Conservation (phyloP, 305 asterid genomes). For the Plantago coronopus region DNA sequence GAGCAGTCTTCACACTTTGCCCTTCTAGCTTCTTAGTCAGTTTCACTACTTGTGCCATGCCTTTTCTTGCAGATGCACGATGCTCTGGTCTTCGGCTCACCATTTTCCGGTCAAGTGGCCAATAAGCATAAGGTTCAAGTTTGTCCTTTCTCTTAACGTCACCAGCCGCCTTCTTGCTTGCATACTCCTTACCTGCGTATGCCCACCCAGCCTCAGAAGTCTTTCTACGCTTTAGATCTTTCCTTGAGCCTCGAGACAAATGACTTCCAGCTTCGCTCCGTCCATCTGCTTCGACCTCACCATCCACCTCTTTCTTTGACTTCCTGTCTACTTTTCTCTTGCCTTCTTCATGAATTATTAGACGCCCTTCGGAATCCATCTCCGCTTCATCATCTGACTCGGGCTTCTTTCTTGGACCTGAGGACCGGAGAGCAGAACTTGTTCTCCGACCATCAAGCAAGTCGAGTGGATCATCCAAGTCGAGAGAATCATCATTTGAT, state of each 20-base stretch:
- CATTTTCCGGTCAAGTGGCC: slow-evolving; percentile 99
- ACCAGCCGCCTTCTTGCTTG: slow-evolving; percentile 88
- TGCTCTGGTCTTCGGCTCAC: slow-evolving; percentile 90
- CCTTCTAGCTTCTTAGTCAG: slow-evolving; percentile 80
- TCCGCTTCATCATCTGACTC: slow-evolving; percentile 81
- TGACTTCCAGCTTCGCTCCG: slow-evolving; percentile 52
- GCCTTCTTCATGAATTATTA: slow-evolving; percentile 57
- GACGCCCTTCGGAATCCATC: slow-evolving; percentile 78
- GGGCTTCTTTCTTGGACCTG: slow-evolving; percentile 38
- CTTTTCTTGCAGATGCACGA: slow-evolving; percentile 77
- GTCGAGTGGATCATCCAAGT: slow-evolving; percentile 92
- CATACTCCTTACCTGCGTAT: slow-evolving; percentile 76
- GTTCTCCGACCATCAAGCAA: slow-evolving; percentile 71
- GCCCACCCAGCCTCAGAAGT: slow-evolving; percentile 81
- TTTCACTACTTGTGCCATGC: slow-evolving; percentile 85
- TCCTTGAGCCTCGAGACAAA: slow-evolving; percentile 42
- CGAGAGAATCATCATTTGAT: slow-evolving; percentile 83
- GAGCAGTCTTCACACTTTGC: slow-evolving; percentile 62
- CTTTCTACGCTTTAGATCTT: slow-evolving; percentile 54
- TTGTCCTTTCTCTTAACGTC: slow-evolving; percentile 81
- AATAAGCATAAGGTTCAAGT: slow-evolving; percentile 92
- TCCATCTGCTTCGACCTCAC: slow-evolving; percentile 38
- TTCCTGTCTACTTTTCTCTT: slow-evolving; percentile 40
- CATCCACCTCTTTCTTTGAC: slow-evolving; percentile 33
- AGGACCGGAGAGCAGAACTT: slow-evolving; percentile 74